Evolutionary conservation across 768 basidiomycete species (phyloP).

Genomic region (Tremella yokohamensis): DNA sequence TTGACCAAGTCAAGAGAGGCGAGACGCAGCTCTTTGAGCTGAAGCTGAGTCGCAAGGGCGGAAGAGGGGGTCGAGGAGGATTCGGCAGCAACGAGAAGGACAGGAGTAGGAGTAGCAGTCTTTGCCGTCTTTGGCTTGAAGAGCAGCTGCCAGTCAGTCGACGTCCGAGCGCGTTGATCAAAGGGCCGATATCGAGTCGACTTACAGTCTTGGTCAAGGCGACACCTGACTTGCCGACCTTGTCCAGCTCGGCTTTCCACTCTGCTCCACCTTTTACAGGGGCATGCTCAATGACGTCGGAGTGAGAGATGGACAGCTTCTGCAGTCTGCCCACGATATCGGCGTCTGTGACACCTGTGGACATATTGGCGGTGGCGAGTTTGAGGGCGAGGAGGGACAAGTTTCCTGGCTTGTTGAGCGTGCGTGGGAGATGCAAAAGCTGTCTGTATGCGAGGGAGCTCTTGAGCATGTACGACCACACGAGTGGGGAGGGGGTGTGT

Average conservation of each 20-base stretch:
- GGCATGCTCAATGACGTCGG: constrained; percentile 58
- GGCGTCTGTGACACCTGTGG: constrained; percentile 8
- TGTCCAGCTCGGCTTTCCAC: constrained; percentile 71
- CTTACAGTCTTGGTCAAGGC: constrained; percentile 47
- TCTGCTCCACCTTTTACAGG: constrained; percentile 66
- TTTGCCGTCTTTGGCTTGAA: constrained; percentile 98
- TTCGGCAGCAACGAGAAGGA: constrained; percentile 81
- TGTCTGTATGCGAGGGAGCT: too few species aligned
- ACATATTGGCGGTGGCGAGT: too few species aligned
- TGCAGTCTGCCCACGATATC: constrained; percentile 37
- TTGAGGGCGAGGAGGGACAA: too few species aligned
- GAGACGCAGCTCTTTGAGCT: constrained; percentile 77
- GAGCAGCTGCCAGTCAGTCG: constrained; percentile 59
- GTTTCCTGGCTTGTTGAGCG: too few species aligned
- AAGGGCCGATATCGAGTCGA: neutral
- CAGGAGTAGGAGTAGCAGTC: constrained; percentile 72
- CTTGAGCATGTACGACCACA: too few species aligned
- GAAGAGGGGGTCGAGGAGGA: constrained; percentile 75
- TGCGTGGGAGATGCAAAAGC: too few species aligned
- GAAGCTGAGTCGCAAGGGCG: constrained; percentile 65
- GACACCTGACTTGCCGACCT: constrained; percentile 25
- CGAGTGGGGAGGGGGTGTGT: too few species aligned
- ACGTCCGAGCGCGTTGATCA: too few species aligned
- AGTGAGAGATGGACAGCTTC: constrained; percentile 33
- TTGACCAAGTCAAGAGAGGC: constrained; percentile 80